phyloP scores from a whole-genome alignment of 345 rosid species.

The Carallia pectinifolia region DNA sequence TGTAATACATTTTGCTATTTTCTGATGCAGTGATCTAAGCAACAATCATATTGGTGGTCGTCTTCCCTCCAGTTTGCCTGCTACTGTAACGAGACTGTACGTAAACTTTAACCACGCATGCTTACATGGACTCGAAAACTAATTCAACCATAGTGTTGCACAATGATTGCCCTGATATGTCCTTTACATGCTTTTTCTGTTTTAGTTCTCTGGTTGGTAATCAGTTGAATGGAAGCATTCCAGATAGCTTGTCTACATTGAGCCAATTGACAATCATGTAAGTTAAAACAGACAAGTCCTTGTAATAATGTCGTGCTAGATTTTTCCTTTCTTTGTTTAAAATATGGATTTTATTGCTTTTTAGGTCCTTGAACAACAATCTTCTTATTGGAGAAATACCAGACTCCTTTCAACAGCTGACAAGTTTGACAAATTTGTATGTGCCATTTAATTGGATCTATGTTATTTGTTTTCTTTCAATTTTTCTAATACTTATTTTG shows the following conservation, averaged over 20 bases:
- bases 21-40: slow-evolving; percentile 72
- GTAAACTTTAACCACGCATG: slow-evolving; percentile 18
- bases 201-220: slow-evolving; percentile 61
- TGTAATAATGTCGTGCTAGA: background rate
- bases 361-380: slow-evolving; percentile 71
- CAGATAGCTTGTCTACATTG: slow-evolving; percentile 39
- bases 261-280: slow-evolving; percentile 54
- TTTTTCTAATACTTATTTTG: slow-evolving; percentile 21
- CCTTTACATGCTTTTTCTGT: slow-evolving; percentile 11
- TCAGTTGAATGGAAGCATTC: slow-evolving; percentile 62
- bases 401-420: slow-evolving; percentile 60
- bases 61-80: slow-evolving; percentile 69
- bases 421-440: slow-evolving; percentile 59
- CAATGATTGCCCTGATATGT: background rate
- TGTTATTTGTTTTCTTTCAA: background rate
- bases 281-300: slow-evolving; percentile 26
- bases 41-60: slow-evolving; percentile 80
- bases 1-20: slow-evolving; percentile 14
- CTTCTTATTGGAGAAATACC: slow-evolving; percentile 67
- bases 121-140: background rate
- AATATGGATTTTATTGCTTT: slow-evolving; percentile 8
- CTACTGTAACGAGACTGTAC: slow-evolving; percentile 61
- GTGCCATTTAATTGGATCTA: slow-evolving; percentile 10
- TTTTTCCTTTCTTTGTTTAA: slow-evolving; percentile 10
- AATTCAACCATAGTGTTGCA: background rate